Evolutionary conservation across 2,329 filamentous ascomycete genomes (phyloP), one percentile per base, ranked within the genome.

Genomic region (Aspergillus fumigatiaffinis): DNA sequence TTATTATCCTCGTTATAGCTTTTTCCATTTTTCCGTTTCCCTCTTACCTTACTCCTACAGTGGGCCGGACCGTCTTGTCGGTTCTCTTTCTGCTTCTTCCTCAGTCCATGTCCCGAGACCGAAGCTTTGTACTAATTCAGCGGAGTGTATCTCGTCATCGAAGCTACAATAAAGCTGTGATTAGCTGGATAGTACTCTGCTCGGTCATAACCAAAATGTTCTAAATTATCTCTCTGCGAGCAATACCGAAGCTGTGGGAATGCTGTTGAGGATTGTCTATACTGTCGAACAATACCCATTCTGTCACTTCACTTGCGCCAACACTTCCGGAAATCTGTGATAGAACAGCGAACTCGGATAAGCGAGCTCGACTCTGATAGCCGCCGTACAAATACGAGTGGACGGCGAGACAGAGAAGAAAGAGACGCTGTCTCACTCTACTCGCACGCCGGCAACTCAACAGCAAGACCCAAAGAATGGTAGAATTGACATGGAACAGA

Each of bases 401-500:
- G 5, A 38, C 32, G 5, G 23, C 7, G 25, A 20, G 21, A 42
- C 9, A 52, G 17, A 35, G n/a, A 41, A n/a, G 12, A 54, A 29
- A 10, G 25, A 48, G 14, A 32, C 32, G 48, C 20, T 2, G 8
- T 44, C 41, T 35, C 38, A 35, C 7, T 26, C 21, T 32, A 14
- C 14, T 21, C 26, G 9, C 21, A 21, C 52, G 6, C 23, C 7
- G n/a, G n/a, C 6, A 35, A 38, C 26, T 20, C 20, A 21, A 25
- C 9, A 26, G 53, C 35, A 23, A 26, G 7, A 28, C 14, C 32
- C 14, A 20, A 56, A 66, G 42, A 51, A 88, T 87, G 85, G 85
- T 85, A 70, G 77, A 80, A 61, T 73, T 80, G 66, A 80, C 82
- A 67, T 83, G 82, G 76, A 83, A 84, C 73, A 83, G 82, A 72